These are phyloP conservation scores for Brachypodium distachyon DNA, from an alignment of 202 grass and related monocot genomes.

Conservation along the genomic window DNA sequence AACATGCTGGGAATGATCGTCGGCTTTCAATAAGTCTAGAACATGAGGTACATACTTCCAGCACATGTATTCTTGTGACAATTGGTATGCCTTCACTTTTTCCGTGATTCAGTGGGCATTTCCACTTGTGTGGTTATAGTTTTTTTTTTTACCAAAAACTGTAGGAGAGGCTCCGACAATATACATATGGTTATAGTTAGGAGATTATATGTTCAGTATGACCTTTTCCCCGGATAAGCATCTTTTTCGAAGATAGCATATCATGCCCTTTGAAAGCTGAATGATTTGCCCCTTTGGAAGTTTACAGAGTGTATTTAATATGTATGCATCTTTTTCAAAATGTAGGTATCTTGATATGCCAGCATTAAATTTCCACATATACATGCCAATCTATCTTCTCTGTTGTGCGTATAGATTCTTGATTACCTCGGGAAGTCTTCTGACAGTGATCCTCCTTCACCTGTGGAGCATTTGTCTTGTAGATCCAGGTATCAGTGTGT, in stretches of 20 bases:
- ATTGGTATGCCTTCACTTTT: neutral
- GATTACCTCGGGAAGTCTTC: constrained; percentile 80
- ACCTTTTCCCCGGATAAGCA: neutral
- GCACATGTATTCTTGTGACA: neutral
- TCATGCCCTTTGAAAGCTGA: neutral
- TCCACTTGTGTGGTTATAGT: neutral
- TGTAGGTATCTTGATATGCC: neutral
- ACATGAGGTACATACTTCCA: constrained; percentile 52
- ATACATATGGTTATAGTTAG: no score
- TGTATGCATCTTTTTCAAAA: neutral
- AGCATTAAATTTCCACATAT: neutral
- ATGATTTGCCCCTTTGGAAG: neutral
- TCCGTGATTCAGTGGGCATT: neutral
- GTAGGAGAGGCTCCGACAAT: no score
- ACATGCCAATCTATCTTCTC: neutral
- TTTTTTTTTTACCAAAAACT: no score
- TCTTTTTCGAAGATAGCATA: neutral
- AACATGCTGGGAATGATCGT: constrained; percentile 81
- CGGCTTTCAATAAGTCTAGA: constrained; percentile 90
- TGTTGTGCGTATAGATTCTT: constrained; percentile 56
- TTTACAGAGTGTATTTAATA: neutral
- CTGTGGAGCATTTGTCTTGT: constrained; percentile 68
- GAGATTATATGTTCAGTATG: neutral
- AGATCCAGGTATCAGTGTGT: constrained; percentile 53
- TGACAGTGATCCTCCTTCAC: constrained; percentile 73